Percentiles rank a stretch among this genome's conserved stretches.
These are phyloP conservation scores for Phytophthora citrophthora DNA, from an alignment of 352 stramenopile genomes.

Conservation along the genomic window DNA sequence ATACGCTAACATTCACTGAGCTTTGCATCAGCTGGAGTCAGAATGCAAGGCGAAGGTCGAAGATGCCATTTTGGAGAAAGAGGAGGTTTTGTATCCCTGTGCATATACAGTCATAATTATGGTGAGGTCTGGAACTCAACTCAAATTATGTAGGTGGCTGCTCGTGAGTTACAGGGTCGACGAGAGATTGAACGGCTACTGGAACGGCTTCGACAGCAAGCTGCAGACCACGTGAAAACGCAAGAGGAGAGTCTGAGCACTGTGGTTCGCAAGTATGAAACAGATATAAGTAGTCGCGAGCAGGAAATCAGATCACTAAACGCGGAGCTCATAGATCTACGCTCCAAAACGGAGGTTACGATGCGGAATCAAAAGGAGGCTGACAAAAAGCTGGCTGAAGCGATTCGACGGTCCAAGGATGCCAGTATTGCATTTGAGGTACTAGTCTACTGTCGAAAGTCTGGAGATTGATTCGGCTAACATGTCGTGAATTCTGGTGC, in stretches of 20 bases:
- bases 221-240: conserved; percentile 52
- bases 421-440: conserved; percentile 56
- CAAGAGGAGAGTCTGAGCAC: conserved; percentile 49
- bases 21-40: conserved; percentile 56
- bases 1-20: not conserved
- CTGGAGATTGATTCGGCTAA: not conserved
- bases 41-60: conserved; percentile 77
- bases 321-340: conserved; percentile 55
- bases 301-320: conserved; percentile 58
- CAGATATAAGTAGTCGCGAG: conserved; percentile 52
- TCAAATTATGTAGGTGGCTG: conserved; percentile 44
- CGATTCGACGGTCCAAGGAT: conserved; percentile 46
- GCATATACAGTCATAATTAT: not conserved
- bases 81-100: conserved; percentile 53
- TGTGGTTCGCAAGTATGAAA: conserved; percentile 43
- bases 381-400: conserved; percentile 56
- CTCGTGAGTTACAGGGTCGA: conserved; percentile 67
- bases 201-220: conserved; percentile 57
- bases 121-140: not conserved
- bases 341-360: conserved; percentile 59
- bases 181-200: conserved; percentile 76
- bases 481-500: not conserved
- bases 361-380: conserved; percentile 56
- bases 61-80: conserved; percentile 75
- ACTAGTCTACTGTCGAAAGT: not conserved